phyloP scores from a whole-genome alignment of 2,329 filamentous ascomycete genomes.

The Exophiala alcalophila region DNA sequence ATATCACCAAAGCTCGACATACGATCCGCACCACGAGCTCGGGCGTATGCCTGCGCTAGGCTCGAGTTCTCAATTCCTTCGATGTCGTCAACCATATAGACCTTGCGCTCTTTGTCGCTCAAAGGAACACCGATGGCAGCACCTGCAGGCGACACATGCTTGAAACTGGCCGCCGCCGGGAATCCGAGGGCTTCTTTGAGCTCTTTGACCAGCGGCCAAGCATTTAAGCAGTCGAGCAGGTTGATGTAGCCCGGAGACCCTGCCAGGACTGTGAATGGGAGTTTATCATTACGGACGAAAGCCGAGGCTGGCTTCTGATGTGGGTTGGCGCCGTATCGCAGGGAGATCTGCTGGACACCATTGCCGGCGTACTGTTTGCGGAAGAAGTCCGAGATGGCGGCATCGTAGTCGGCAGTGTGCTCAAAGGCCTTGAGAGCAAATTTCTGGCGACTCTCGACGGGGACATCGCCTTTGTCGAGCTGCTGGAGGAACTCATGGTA shows the following conservation, averaged over 20 bases:
- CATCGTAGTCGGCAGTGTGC: slow-evolving; percentile 95
- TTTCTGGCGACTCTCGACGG: slow-evolving; percentile 76
- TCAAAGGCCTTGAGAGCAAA: slow-evolving; percentile 98
- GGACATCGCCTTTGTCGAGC: slow-evolving; percentile 81
- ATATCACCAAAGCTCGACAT: slow-evolving; percentile 99
- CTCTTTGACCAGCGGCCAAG: slow-evolving; percentile 96
- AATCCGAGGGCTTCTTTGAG: slow-evolving; percentile 82
- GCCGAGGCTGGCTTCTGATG: slow-evolving; percentile 96
- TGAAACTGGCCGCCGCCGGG: slow-evolving; percentile 95
- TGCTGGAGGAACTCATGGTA: slow-evolving; percentile 93
- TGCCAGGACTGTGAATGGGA: slow-evolving; percentile 92
- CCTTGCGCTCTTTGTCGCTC: slow-evolving; percentile 83
- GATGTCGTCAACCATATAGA: slow-evolving; percentile 98
- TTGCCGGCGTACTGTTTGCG: slow-evolving; percentile 90
- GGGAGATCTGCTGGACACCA: slow-evolving; percentile 75
- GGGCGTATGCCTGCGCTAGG: slow-evolving; percentile 91
- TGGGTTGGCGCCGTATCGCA: slow-evolving; percentile 95
- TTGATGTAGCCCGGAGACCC: slow-evolving; percentile 97
- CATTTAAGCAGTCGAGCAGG: slow-evolving; percentile 90
- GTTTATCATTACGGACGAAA: slow-evolving; percentile 65
- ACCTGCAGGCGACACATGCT: slow-evolving; percentile 96
- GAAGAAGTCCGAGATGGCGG: slow-evolving; percentile 94
- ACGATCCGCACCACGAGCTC: slow-evolving; percentile 90
- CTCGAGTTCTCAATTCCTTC: slow-evolving; percentile 79
- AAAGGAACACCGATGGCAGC: slow-evolving; percentile 90